These are phyloP conservation scores for Raphidocelis subcapitata DNA, from an alignment of 139 green algal species.

Conservation along the genomic window DNA sequence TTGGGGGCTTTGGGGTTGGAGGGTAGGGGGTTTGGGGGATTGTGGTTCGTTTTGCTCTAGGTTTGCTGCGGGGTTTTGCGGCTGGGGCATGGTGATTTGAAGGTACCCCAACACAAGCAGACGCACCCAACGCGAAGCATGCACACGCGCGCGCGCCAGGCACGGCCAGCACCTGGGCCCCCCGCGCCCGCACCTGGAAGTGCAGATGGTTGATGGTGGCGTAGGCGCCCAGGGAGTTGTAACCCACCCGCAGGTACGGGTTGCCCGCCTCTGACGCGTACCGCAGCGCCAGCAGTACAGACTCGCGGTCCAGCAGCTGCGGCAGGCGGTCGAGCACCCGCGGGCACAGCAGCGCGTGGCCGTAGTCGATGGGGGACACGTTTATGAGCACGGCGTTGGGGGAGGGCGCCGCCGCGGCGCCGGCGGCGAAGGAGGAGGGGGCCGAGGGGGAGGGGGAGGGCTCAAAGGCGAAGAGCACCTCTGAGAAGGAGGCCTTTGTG, in stretches of 20 bases:
- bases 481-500: conserved; percentile 85
- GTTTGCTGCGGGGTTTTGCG: too few species aligned
- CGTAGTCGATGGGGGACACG: conserved; percentile 98
- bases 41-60: too few species aligned
- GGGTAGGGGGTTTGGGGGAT: too few species aligned
- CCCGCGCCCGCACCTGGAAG: conserved; percentile 81
- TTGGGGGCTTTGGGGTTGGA: too few species aligned
- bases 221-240: conserved; percentile 96
- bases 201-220: conserved; percentile 99
- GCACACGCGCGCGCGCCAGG: background rate
- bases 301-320: conserved; percentile 68
- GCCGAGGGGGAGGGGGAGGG: background rate
- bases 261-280: conserved; percentile 86
- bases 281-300: conserved; percentile 83
- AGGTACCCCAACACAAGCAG: background rate
- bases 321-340: conserved; percentile 70
- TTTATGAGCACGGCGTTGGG: conserved; percentile 97
- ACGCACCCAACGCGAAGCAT: background rate
- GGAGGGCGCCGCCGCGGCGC: conserved; percentile 18
- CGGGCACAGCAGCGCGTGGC: conserved; percentile 96
- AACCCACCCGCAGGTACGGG: conserved; percentile 92
- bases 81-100: too few species aligned
- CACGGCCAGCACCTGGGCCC: background rate
- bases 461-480: conserved; percentile 94
- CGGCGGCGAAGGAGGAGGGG: conserved; percentile 5